Percentiles rank a stretch among this genome's conserved stretches.
Conservation (phyloP, 2,329 filamentous ascomycete species). For the Colletotrichum liaoningense region DNA sequence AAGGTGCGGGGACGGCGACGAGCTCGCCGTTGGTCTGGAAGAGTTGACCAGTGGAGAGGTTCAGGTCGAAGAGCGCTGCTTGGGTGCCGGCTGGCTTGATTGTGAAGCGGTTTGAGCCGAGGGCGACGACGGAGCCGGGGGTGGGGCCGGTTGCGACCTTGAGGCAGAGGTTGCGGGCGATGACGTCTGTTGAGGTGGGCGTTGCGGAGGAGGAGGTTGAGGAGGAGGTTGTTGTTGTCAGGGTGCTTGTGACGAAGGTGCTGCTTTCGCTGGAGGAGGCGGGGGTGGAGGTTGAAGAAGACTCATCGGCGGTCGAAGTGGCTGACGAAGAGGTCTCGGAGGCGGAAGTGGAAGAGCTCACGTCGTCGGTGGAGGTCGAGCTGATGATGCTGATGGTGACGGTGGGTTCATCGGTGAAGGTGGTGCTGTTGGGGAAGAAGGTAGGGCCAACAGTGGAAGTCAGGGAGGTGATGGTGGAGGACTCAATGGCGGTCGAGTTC, state of each 20-base stretch:
- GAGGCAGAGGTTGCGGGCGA: slow-evolving; percentile 29
- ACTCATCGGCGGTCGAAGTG: background rate
- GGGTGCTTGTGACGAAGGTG: background rate
- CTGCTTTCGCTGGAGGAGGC: background rate
- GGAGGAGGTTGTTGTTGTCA: background rate
- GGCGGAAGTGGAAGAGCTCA: background rate
- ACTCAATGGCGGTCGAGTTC: slow-evolving; percentile 7
- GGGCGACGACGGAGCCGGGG: background rate
- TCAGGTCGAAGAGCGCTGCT: slow-evolving; percentile 21
- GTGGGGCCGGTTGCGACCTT: slow-evolving; percentile 4
- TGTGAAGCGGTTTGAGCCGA: slow-evolving; percentile 24
- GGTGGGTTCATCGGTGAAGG: background rate
- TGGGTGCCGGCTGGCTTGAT: background rate
- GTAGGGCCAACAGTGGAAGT: background rate
- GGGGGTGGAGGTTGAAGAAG: background rate
- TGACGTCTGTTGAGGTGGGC: background rate
- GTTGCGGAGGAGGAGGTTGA: slow-evolving; percentile 8
- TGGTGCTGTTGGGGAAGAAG: slow-evolving; percentile 3
- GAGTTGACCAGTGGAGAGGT: slow-evolving; percentile 28
- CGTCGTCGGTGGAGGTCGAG: background rate
- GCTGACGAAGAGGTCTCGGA: background rate
- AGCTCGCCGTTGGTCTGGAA: slow-evolving; percentile 9
- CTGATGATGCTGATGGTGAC: background rate
- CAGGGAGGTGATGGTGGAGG: background rate
- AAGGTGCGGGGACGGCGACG: slow-evolving; percentile 20